phyloP scores from a whole-genome alignment of 2,329 filamentous ascomycete genomes.

The Pestalotiopsis fici region DNA sequence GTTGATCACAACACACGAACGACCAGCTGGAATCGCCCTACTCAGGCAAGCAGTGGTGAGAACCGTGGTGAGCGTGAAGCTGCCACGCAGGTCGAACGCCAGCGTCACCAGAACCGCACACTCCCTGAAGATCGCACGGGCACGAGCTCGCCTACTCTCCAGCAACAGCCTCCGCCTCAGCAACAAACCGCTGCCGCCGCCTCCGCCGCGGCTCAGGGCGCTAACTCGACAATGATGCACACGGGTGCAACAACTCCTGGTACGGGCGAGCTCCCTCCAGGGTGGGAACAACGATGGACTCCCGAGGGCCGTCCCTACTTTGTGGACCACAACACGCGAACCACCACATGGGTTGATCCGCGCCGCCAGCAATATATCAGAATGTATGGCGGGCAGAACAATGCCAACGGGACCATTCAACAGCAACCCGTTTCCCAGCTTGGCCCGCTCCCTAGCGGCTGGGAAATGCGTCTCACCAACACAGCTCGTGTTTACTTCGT shows the following conservation, averaged over 20 bases:
- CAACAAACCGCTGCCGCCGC: constrained; percentile 36
- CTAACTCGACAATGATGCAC: constrained; percentile 74
- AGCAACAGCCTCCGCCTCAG: constrained; percentile 47
- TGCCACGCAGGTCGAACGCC: constrained; percentile 88
- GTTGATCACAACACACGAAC: constrained; percentile 97
- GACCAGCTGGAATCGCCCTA: constrained; percentile 93
- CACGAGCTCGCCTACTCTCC: constrained; percentile 83
- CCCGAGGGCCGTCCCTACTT: constrained; percentile 95
- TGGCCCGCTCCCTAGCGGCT: constrained; percentile 91
- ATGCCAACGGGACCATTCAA: constrained; percentile 83
- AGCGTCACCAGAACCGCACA: constrained; percentile 92
- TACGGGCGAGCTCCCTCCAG: constrained; percentile 89
- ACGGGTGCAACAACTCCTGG: constrained; percentile 93
- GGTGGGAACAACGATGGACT: constrained; percentile 95
- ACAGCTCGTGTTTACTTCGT: constrained; percentile 98
- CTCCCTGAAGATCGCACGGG: constrained; percentile 94
- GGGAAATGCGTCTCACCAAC: constrained; percentile 99
- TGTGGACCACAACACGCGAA: constrained; percentile 97
- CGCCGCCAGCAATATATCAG: constrained; percentile 96
- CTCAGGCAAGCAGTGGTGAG: constrained; percentile 75
- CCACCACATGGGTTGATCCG: constrained; percentile 98
- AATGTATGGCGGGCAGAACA: constrained; percentile 91
- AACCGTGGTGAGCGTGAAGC: constrained; percentile 81
- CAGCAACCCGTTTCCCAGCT: constrained; percentile 97
- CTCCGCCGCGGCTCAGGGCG: constrained; percentile 45